Evolutionary conservation across 2,329 filamentous ascomycete genomes (phyloP).

Genomic region (Aspergillus ibericus): DNA sequence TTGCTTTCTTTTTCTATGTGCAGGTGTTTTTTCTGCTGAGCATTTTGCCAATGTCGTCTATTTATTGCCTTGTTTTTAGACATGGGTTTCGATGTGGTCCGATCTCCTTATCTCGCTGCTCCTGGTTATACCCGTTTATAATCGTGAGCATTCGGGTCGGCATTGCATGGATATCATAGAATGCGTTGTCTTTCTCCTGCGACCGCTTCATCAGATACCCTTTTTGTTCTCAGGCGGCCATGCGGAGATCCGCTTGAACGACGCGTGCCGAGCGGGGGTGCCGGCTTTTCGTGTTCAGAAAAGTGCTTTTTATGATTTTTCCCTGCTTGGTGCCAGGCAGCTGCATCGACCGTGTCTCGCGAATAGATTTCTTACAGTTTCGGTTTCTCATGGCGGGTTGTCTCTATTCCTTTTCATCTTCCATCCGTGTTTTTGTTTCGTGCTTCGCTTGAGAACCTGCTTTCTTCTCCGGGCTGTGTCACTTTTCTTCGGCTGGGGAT

Average conservation of each 20-base stretch:
- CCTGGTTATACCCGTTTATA: conserved; percentile 23
- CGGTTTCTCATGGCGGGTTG: conserved; percentile 42
- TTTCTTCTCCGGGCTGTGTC: conserved; percentile 31
- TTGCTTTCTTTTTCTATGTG: conserved; percentile 22
- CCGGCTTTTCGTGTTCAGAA: conserved; percentile 38
- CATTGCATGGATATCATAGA: conserved; percentile 53
- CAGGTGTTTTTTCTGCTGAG: conserved; percentile 27
- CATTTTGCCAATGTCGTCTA: conserved; percentile 26
- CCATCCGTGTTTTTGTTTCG: conserved; percentile 25
- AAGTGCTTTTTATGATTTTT: conserved; percentile 43
- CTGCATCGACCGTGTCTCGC: conserved; percentile 42
- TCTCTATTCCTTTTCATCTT: conserved; percentile 27
- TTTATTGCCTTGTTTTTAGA: conserved; percentile 37
- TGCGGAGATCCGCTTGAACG: conserved; percentile 40
- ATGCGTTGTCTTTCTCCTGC: conserved; percentile 50
- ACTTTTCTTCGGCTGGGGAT: conserved; percentile 15
- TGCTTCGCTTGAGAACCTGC: conserved; percentile 19
- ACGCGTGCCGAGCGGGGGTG: conserved; percentile 40
- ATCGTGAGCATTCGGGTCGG: conserved; percentile 35
- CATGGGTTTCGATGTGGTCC: conserved; percentile 41
- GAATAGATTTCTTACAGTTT: conserved; percentile 44
- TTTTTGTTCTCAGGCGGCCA: conserved; percentile 44
- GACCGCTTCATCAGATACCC: conserved; percentile 51
- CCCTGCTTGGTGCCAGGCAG: conserved; percentile 40
- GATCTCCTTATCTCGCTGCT: conserved; percentile 33